Base-by-base conservation (phyloP, 2,329 filamentous ascomycete species). In the Hymenoscyphus scutula region DNA sequence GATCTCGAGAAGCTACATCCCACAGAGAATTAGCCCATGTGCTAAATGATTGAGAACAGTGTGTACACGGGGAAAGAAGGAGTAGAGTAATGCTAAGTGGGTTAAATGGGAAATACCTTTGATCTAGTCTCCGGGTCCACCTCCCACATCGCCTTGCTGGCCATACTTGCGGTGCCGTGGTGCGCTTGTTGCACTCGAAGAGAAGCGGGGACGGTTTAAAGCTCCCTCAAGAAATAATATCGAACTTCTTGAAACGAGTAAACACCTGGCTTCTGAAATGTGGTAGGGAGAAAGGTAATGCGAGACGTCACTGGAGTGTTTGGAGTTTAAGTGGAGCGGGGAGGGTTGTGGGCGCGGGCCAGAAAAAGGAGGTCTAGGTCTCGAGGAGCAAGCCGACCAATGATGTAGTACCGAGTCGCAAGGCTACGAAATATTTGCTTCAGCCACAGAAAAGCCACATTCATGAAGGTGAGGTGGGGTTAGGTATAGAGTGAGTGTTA, bases 41-140 rank as follows among this genome's bases (percentile, higher is more conserved):
- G 58, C 23, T 54, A 62, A n/a, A n/a, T n/a, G n/a, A n/a, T n/a
- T n/a, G n/a, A n/a, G n/a, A n/a, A n/a, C n/a, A n/a, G n/a, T n/a
- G n/a, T n/a, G n/a, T n/a, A n/a, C n/a, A n/a, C n/a, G n/a, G n/a
- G n/a, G n/a, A n/a, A n/a, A n/a, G n/a, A n/a, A n/a, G n/a, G n/a
- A n/a, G n/a, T 15, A 37, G 23, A 25, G n/a, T 5, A 48, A 56
- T 23, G 30, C 34, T 58, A 30, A 55, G 61, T 38, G 58, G 27
- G 37, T n/a, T 17, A 59, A 53, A 59, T n/a, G n/a, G n/a, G n/a
- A n/a, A 75, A 71, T 80, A 96, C 93, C 87, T 98, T 98, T 74
- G 90, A 92, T 79, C 92, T 87, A 65, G 94, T 98, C 82, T 98
- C 94, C 56, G 95, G 95, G 78, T 99, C 95, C 69, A 99, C 92